Evolutionary conservation across 306 rosid species (phyloP).

Genomic region (Argentina anserina): DNA sequence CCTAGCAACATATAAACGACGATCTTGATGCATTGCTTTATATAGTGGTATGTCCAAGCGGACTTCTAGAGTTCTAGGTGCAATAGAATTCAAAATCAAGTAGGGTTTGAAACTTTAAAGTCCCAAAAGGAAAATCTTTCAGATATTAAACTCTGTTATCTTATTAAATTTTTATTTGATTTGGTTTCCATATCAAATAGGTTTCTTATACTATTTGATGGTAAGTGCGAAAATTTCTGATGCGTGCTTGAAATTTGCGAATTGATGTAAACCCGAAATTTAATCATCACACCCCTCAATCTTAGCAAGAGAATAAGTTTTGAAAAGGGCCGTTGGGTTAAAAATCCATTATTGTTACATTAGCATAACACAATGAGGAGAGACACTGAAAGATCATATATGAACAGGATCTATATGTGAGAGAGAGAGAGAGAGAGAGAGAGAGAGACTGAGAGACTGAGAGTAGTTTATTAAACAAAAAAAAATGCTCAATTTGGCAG

Average conservation of each 20-base stretch:
- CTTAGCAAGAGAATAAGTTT: too few species aligned
- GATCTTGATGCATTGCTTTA: neutral
- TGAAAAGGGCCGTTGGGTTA: too few species aligned
- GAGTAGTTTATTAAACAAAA: too few species aligned
- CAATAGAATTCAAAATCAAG: neutral
- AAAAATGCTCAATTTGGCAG: neutral
- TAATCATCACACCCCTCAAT: too few species aligned
- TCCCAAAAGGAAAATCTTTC: neutral
- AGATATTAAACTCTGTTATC: neutral
- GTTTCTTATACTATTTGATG: neutral
- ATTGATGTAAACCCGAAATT: neutral
- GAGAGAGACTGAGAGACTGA: too few species aligned
- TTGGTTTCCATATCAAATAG: neutral
- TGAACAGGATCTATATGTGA: too few species aligned
- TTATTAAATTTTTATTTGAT: too few species aligned
- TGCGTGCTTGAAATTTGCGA: neutral
- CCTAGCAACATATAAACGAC: neutral
- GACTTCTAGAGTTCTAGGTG: neutral
- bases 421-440: too few species aligned
- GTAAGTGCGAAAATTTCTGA: neutral
- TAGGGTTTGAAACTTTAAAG: neutral
- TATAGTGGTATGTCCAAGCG: neutral
- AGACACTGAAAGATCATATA: too few species aligned
- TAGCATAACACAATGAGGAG: too few species aligned
- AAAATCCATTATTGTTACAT: too few species aligned